These are phyloP conservation scores for Podila clonocystis DNA, from an alignment of 192 early-diverging fungal species.

Conservation along the genomic window DNA sequence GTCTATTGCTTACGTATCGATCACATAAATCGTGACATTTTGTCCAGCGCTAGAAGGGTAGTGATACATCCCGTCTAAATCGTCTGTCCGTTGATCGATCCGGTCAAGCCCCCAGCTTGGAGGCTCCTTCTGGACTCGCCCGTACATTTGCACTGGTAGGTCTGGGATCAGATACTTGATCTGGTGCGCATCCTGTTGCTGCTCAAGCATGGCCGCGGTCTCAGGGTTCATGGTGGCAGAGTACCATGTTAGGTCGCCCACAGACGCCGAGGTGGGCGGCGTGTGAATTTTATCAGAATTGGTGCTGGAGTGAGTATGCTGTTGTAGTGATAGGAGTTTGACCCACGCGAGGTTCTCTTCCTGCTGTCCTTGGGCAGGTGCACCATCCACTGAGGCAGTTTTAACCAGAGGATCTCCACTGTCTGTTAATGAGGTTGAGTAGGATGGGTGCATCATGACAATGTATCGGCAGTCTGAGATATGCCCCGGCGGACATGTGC, in stretches of 20 bases:
- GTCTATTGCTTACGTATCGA: constrained; percentile 42
- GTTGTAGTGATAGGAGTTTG: constrained; percentile 1
- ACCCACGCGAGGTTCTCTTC: constrained; percentile 15
- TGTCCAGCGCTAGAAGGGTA: constrained; percentile 37
- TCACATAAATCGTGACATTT: constrained; percentile 46
- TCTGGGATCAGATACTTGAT: constrained; percentile 44
- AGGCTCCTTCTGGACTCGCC: constrained; percentile 28
- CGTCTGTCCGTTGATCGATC: constrained; percentile 33
- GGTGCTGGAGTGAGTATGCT: not conserved
- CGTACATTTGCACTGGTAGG: constrained; percentile 24
- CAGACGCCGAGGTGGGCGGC: not conserved
- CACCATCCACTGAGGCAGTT: not conserved
- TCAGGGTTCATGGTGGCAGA: constrained; percentile 27
- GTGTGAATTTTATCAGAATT: not conserved
- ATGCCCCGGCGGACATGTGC: not conserved
- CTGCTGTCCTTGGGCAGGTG: not conserved
- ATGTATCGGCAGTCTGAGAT: constrained; percentile 30
- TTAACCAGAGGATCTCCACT: not conserved
- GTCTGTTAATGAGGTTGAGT: not conserved
- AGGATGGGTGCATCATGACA: constrained; percentile 40
- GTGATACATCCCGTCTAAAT: constrained; percentile 30
- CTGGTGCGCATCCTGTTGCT: constrained; percentile 15
- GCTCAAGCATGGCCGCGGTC: constrained; percentile 16
- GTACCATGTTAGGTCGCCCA: constrained; percentile 31
- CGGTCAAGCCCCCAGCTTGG: constrained; percentile 48